Percentiles rank a stretch among this genome's conserved stretches.
Conservation (phyloP, 371 early-diverging fungal species). For the Lichtheimia corymbifera region DNA sequence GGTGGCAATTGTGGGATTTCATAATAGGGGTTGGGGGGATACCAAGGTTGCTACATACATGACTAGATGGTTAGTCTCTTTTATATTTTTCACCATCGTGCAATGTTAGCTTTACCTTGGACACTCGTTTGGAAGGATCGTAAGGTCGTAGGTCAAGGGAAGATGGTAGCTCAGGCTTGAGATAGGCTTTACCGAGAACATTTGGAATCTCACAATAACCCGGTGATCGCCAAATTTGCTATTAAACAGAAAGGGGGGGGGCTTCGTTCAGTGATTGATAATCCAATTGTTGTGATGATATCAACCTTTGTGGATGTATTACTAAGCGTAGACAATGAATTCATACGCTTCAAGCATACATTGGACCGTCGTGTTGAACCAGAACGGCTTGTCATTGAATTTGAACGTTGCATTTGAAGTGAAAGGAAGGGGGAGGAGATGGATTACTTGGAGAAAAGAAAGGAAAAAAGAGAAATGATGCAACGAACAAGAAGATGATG, state of each 20-base stretch:
- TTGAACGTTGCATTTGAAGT: constrained; percentile 40
- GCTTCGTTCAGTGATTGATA: background rate
- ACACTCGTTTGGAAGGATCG: constrained; percentile 34
- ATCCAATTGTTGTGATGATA: background rate
- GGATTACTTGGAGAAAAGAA: constrained; percentile 10
- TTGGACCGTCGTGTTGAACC: constrained; percentile 16
- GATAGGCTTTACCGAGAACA: constrained; percentile 47
- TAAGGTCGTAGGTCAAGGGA: constrained; percentile 31
- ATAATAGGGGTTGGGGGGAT: constrained; percentile 45
- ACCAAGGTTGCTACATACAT: constrained; percentile 42
- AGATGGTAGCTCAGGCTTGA: constrained; percentile 15
- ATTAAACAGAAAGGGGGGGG: background rate
- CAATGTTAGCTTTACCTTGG: constrained; percentile 26
- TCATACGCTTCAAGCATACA: constrained; percentile 16
- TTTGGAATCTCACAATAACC: constrained; percentile 48
- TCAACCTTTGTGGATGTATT: background rate
- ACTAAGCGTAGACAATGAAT: constrained; percentile 2
- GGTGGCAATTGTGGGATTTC: constrained; percentile 39
- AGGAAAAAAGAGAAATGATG: constrained; percentile 4
- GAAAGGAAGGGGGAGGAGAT: constrained; percentile 20
- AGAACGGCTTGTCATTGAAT: constrained; percentile 12
- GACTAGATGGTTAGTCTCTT: background rate
- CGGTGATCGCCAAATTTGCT: constrained; percentile 43
- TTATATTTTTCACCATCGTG: background rate
- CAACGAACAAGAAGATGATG: constrained; percentile 4